A percentile compares a stretch with the other conserved stretches of the same genome.
phyloP scores from a whole-genome alignment of 805 yeast genomes.

The Ogataea zsoltii region DNA sequence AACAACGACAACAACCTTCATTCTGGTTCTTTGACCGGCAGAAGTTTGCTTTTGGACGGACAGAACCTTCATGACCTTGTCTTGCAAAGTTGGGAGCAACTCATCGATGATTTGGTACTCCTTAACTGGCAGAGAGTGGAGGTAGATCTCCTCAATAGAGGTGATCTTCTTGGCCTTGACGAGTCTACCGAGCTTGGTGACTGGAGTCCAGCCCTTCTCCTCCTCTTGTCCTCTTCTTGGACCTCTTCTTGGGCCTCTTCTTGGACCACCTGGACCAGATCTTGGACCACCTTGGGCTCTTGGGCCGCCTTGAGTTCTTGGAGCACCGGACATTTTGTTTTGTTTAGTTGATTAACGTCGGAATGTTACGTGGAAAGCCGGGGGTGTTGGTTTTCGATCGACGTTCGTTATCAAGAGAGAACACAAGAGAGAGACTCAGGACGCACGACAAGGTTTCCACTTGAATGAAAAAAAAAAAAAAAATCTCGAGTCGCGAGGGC shows the following conservation, averaged over 20 bases:
- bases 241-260: conserved; percentile 57
- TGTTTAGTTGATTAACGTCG: conserved; percentile 39
- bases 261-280: conserved; percentile 61
- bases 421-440: neutral
- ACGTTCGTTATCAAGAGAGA: conserved; percentile 26
- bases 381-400: conserved; percentile 70
- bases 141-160: conserved; percentile 96
- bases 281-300: conserved; percentile 50
- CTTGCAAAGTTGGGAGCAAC: conserved; percentile 92
- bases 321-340: conserved; percentile 46
- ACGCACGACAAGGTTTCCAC: neutral
- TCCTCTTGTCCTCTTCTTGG: conserved; percentile 75
- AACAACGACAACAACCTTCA: conserved; percentile 99
- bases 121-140: conserved; percentile 99
- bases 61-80: conserved; percentile 99
- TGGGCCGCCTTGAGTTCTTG: conserved; percentile 48
- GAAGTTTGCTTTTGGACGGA: conserved; percentile 99
- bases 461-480: neutral
- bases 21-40: conserved; percentile 99
- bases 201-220: conserved; percentile 99
- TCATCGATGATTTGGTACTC: conserved; percentile 98
- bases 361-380: conserved; percentile 74
- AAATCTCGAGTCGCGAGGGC: neutral
- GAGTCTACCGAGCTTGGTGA: conserved; percentile 99
- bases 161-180: conserved; percentile 98